These are phyloP conservation scores for Wickerhamomyces chaumierensis DNA, from an alignment of 805 yeast species.

Conservation along the genomic window DNA sequence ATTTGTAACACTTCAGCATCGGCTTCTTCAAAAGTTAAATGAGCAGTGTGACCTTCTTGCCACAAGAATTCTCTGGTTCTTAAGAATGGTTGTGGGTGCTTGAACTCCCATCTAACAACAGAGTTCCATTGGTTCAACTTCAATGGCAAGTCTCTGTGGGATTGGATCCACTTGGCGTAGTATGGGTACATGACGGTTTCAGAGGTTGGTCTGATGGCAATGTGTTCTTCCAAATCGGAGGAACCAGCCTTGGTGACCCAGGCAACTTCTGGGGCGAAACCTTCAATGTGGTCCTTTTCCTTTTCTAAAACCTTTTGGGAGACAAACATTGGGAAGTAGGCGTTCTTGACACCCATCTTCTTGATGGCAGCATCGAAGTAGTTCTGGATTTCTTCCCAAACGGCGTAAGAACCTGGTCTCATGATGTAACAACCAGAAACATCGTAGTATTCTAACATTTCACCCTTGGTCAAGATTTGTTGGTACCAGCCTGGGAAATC, in stretches of 20 bases:
- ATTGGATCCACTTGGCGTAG: conserved; percentile 97
- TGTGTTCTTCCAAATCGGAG: conserved; percentile 93
- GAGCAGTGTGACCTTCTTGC: conserved; percentile 99
- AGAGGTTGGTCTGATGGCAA: conserved; percentile 98
- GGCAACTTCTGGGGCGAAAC: conserved; percentile 99
- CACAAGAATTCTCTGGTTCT: conserved; percentile 98
- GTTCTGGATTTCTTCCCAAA: conserved; percentile 90
- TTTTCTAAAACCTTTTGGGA: conserved; percentile 85
- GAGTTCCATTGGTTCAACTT: conserved; percentile 98
- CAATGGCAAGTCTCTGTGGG: conserved; percentile 95
- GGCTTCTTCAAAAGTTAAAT: conserved; percentile 75
- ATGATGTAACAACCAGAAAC: conserved; percentile 97
- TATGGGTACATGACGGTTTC: conserved; percentile 99
- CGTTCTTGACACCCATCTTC: conserved; percentile 81
- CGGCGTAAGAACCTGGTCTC: conserved; percentile 88
- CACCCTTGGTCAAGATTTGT: conserved; percentile 92
- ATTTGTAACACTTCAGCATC: conserved; percentile 75
- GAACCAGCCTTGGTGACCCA: conserved; percentile 98
- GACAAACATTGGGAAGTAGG: conserved; percentile 98
- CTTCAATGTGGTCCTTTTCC: conserved; percentile 98
- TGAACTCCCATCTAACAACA: conserved; percentile 99
- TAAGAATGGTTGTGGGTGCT: conserved; percentile 98
- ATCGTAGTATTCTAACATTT: conserved; percentile 96
- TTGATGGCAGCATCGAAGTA: conserved; percentile 80
- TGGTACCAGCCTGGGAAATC: conserved; percentile 98